phyloP scores from a whole-genome alignment of 208 protist genomes.

The Trypanosoma vivax region DNA sequence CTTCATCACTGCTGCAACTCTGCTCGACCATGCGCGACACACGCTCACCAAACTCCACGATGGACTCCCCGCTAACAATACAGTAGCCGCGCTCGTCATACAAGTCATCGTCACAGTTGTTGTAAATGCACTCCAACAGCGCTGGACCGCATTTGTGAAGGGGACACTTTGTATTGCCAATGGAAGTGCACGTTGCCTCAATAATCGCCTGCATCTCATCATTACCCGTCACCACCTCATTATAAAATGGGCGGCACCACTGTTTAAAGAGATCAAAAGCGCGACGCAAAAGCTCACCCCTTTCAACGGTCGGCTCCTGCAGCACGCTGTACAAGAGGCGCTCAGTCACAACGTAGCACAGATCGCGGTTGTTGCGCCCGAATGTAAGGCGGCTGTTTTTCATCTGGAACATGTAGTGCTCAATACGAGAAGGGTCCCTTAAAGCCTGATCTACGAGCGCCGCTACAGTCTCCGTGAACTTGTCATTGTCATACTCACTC shows the following conservation, averaged over 20 bases:
- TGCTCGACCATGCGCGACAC: constrained; percentile 24
- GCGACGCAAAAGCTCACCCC: constrained; percentile 10
- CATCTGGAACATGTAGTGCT: constrained; percentile 52
- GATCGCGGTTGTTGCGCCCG: constrained; percentile 34
- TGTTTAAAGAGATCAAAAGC: constrained; percentile 40
- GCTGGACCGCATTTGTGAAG: constrained; percentile 41
- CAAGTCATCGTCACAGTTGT: constrained; percentile 56
- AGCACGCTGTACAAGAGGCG: constrained; percentile 52
- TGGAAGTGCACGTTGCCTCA: constrained; percentile 49
- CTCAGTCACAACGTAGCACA: constrained; percentile 73
- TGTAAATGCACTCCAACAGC: constrained; percentile 68
- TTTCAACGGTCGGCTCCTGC: constrained; percentile 13
- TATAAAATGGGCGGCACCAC: constrained; percentile 71
- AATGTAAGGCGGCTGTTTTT: constrained; percentile 46
- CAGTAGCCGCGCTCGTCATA: constrained; percentile 75
- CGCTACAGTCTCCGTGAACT: constrained; percentile 32
- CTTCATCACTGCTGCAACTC: constrained; percentile 17
- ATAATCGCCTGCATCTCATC: constrained; percentile 72
- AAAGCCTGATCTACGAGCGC: constrained; percentile 36
- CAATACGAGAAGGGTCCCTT: constrained; percentile 40
- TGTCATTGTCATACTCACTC: constrained; percentile 24
- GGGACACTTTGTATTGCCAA: constrained; percentile 31
- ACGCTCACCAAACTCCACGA: constrained; percentile 54
- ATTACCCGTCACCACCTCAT: constrained; percentile 26
- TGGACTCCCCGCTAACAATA: constrained; percentile 62